These are phyloP conservation scores for Neoboletus subvelutipes DNA, from an alignment of 768 basidiomycete genomes.

Conservation along the genomic window DNA sequence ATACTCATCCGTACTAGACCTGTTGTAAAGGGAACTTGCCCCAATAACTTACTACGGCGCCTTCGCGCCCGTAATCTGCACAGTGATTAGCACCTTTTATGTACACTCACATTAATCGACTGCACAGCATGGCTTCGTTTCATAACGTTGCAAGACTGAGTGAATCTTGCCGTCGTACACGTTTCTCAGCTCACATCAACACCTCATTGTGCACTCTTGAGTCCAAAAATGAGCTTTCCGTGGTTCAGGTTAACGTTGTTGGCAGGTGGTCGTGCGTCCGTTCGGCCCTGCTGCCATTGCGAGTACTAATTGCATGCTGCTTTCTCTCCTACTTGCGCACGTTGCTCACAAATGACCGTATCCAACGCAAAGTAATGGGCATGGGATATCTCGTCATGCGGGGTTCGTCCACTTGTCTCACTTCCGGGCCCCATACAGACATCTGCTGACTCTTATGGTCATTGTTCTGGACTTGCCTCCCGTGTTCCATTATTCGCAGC, in stretches of 20 bases:
- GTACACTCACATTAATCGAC: slow-evolving; percentile 15
- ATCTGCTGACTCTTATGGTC: slow-evolving; percentile 6
- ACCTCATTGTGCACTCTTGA: not conserved
- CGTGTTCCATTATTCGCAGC: slow-evolving; percentile 20
- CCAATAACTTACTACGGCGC: slow-evolving; percentile 7
- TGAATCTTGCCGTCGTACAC: not conserved
- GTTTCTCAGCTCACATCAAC: not conserved
- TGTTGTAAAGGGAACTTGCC: slow-evolving; percentile 7
- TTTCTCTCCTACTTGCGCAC: not conserved
- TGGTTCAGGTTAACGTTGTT: slow-evolving; percentile 53
- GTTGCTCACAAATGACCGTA: slow-evolving; percentile 1
- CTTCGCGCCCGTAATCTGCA: slow-evolving; percentile 10
- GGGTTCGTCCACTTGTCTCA: slow-evolving; percentile 38
- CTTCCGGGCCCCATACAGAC: not conserved
- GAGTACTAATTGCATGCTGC: slow-evolving; percentile 7
- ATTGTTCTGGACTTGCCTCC: not conserved
- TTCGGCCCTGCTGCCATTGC: not conserved
- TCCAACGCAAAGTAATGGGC: slow-evolving; percentile 44
- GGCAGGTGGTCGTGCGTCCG: slow-evolving; percentile 48
- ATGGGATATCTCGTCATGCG: slow-evolving; percentile 61
- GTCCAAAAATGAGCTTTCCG: slow-evolving; percentile 47
- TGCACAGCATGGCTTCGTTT: slow-evolving; percentile 13
- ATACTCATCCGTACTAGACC: slow-evolving; percentile 8
- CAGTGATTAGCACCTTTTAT: slow-evolving; percentile 9
- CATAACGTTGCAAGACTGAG: not conserved